phyloP scores from a whole-genome alignment of 2,329 filamentous ascomycete species.

The Botrytis fragariae region DNA sequence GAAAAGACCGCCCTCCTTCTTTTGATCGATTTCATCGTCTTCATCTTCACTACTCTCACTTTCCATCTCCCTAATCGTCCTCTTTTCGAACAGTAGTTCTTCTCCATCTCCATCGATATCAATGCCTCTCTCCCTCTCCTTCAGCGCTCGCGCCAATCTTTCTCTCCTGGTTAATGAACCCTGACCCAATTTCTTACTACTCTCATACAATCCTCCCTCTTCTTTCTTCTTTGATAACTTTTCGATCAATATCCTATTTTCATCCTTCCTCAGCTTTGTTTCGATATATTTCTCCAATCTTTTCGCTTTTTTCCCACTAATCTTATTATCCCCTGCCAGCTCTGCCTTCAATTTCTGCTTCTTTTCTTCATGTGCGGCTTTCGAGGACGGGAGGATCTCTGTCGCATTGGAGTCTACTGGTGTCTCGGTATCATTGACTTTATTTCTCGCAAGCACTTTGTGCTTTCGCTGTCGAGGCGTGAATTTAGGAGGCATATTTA shows the following conservation, averaged over 20 bases:
- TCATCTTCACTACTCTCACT: slow-evolving; percentile 37
- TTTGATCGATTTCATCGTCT: slow-evolving; percentile 23
- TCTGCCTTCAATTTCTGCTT: slow-evolving; percentile 56
- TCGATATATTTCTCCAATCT: slow-evolving; percentile 71
- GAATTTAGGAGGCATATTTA: slow-evolving; percentile 45
- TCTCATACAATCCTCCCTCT: slow-evolving; percentile 78
- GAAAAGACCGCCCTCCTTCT: slow-evolving; percentile 15
- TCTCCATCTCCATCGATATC: slow-evolving; percentile 41
- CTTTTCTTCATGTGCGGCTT: slow-evolving; percentile 49
- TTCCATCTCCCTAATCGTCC: slow-evolving; percentile 35
- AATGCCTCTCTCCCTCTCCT: slow-evolving; percentile 42
- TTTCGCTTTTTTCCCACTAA: slow-evolving; percentile 65
- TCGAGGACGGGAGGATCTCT: slow-evolving; percentile 50
- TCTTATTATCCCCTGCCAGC: slow-evolving; percentile 50
- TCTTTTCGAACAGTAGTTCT: slow-evolving; percentile 52
- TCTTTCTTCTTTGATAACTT: slow-evolving; percentile 77
- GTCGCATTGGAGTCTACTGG: slow-evolving; percentile 52
- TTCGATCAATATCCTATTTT: slow-evolving; percentile 78
- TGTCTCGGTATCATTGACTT: slow-evolving; percentile 44
- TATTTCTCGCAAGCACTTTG: slow-evolving; percentile 64
- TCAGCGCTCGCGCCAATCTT: slow-evolving; percentile 59
- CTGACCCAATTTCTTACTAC: slow-evolving; percentile 73
- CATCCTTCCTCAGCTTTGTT: slow-evolving; percentile 90
- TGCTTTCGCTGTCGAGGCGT: slow-evolving; percentile 66
- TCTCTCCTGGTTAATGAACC: slow-evolving; percentile 70